Percentiles rank a stretch among this genome's conserved stretches.
Conservation (phyloP, 257 asterid species). For the Scutellaria baicalensis region DNA sequence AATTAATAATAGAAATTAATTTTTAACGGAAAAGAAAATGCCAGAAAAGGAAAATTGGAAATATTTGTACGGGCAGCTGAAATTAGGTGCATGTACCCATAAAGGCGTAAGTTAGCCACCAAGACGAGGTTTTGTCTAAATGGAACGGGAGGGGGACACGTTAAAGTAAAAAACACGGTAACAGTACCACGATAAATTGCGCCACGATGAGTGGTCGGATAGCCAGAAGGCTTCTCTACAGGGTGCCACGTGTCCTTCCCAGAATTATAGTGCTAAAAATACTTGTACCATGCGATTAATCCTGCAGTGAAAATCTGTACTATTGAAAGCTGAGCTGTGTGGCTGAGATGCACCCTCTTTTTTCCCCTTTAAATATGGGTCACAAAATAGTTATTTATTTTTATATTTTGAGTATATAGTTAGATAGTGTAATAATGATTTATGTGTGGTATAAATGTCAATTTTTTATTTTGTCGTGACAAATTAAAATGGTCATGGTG, state of each 20-base stretch:
- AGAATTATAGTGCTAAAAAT: neutral
- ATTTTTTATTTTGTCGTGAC: too few relatives aligned
- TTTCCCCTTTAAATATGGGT: neutral
- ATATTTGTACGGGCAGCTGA: neutral
- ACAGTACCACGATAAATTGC: neutral
- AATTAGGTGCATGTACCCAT: neutral
- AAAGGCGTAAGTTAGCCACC: slow-evolving; percentile 8
- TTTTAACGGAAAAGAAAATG: too few relatives aligned
- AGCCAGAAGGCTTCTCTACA: neutral
- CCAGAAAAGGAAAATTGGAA: too few relatives aligned
- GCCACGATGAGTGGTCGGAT: neutral
- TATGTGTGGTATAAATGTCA: too few relatives aligned
- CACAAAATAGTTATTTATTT: too few relatives aligned
- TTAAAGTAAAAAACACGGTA: neutral
- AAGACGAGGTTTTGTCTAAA: neutral
- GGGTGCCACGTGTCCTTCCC: neutral
- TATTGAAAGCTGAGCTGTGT: neutral
- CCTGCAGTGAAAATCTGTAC: neutral
- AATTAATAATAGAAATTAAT: too few relatives aligned
- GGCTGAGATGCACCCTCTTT: neutral
- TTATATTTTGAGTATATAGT: too few relatives aligned
- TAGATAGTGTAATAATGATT: too few relatives aligned
- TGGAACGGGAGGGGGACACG: neutral
- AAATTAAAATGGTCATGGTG: too few relatives aligned
- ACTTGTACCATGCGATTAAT: neutral